phyloP scores from a whole-genome alignment of 805 yeast genomes.

The Barnettozyma populi region DNA sequence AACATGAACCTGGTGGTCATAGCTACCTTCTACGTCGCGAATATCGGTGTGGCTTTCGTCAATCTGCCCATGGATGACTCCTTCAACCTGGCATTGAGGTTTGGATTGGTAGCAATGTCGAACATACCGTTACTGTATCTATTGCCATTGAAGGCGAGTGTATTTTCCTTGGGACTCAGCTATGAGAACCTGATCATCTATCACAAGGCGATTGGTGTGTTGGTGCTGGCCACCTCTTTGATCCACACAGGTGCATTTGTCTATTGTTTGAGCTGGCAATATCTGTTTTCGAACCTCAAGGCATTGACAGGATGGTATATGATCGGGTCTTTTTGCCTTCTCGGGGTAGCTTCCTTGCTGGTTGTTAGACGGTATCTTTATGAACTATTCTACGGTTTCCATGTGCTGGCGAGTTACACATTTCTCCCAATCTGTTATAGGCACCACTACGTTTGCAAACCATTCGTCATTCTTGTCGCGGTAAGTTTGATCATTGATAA shows the following conservation, averaged over 20 bases:
- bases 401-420: conserved; percentile 13
- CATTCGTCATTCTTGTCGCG: conserved; percentile 17
- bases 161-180: conserved; percentile 17
- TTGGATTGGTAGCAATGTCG: conserved; percentile 23
- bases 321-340: conserved; percentile 9
- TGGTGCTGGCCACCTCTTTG: conserved; percentile 16
- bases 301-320: conserved; percentile 17
- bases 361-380: conserved; percentile 16
- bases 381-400: conserved; percentile 21
- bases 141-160: conserved; percentile 24
- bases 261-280: conserved; percentile 20
- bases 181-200: conserved; percentile 22
- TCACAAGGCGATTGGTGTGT: conserved; percentile 22
- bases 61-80: conserved; percentile 20
- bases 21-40: conserved; percentile 10
- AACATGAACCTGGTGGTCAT: conserved; percentile 14
- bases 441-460: conserved; percentile 24
- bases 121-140: conserved; percentile 25
- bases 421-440: conserved; percentile 23
- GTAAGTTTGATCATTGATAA: conserved; percentile 18
- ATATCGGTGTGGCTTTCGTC: conserved; percentile 12
- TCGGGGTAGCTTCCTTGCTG: conserved; percentile 13
- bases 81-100: conserved; percentile 21
- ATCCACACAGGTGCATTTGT: conserved; percentile 17
- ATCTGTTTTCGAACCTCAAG: conserved; percentile 5